phyloP scores from a whole-genome alignment of 768 basidiomycete species.

The Peribolospora kevripleyi region DNA sequence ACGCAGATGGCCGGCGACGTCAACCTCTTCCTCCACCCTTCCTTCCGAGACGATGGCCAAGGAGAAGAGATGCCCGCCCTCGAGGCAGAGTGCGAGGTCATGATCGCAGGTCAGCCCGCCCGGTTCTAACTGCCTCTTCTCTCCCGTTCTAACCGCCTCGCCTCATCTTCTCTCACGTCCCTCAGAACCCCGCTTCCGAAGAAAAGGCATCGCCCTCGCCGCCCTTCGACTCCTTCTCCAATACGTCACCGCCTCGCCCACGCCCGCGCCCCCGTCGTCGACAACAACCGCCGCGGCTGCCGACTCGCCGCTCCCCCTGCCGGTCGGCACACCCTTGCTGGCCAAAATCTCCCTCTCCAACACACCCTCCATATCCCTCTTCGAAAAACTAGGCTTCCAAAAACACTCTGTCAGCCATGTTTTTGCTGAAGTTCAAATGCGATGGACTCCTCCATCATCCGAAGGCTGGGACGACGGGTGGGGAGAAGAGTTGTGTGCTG shows the following conservation, averaged over 20 bases:
- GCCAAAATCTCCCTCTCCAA: constrained; percentile 50
- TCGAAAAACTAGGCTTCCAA: constrained; percentile 49
- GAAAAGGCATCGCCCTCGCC: constrained; percentile 39
- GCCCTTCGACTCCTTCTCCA: constrained; percentile 41
- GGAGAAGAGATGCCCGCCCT: constrained; percentile 20
- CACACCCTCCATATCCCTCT: constrained; percentile 41
- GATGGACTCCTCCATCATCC: too few relatives aligned
- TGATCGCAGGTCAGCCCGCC: constrained; percentile 49
- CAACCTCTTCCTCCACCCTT: constrained; percentile 58
- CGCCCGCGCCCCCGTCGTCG: constrained; percentile 7
- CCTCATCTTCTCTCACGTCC: background rate
- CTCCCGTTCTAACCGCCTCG: background rate
- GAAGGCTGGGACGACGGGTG: too few relatives aligned
- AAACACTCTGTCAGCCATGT: constrained; percentile 13
- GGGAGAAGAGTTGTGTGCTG: too few relatives aligned
- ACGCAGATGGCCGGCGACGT: constrained; percentile 72
- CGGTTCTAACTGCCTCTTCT: background rate
- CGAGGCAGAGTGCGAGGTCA: constrained; percentile 69
- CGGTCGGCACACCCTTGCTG: constrained; percentile 33
- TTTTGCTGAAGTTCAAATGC: too few relatives aligned
- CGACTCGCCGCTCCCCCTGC: constrained; percentile 18
- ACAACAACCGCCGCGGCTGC: background rate
- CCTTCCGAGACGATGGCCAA: constrained; percentile 16
- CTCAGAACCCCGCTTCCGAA: constrained; percentile 39
- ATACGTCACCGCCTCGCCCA: constrained; percentile 30